Percentiles rank a stretch among this genome's conserved stretches.
Evolutionary conservation across 257 asterid species (phyloP).

Genomic region (Euphrasia confusa): DNA sequence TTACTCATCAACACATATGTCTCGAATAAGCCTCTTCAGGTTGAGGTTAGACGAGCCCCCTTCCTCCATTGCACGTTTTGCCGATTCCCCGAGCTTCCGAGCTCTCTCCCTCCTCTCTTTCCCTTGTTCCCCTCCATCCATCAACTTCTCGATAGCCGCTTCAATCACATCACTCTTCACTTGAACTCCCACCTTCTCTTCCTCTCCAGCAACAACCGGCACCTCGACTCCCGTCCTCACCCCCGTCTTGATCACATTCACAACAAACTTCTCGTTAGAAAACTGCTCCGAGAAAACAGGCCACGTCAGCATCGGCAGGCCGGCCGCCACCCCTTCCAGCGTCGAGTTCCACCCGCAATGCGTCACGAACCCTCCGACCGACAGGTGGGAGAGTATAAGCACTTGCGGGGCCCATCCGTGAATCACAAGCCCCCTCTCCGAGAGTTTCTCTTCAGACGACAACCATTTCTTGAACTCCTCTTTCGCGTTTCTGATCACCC

Average conservation of each 20-base stretch:
- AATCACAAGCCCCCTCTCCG: constrained; percentile 36
- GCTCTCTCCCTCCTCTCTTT: constrained; percentile 34
- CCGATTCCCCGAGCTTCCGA: constrained; percentile 32
- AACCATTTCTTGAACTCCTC: constrained; percentile 36
- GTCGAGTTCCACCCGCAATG: constrained; percentile 75
- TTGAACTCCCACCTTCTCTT: constrained; percentile 33
- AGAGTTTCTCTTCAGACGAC: constrained; percentile 29
- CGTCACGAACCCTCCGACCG: constrained; percentile 31
- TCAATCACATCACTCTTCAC: constrained; percentile 24
- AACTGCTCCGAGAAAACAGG: constrained; percentile 58
- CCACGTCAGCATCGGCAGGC: constrained; percentile 58
- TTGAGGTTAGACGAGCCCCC: constrained; percentile 24
- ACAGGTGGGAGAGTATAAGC: constrained; percentile 26
- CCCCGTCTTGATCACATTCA: constrained; percentile 41
- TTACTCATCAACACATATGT: background rate
- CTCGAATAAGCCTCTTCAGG: constrained; percentile 17
- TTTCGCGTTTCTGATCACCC: constrained; percentile 21
- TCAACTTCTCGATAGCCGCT: constrained; percentile 12
- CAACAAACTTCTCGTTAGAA: constrained; percentile 47
- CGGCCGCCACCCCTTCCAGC: constrained; percentile 46
- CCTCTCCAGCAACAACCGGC: constrained; percentile 33
- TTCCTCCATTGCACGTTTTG: constrained; percentile 31
- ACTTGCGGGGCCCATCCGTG: constrained; percentile 36
- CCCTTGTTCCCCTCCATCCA: constrained; percentile 36
- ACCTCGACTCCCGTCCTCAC: constrained; percentile 40